Percentiles rank a stretch among this genome's conserved stretches.
Evolutionary conservation across 495 filamentous ascomycete genomes (phyloP).

Genomic region (Podospora tetraspora): DNA sequence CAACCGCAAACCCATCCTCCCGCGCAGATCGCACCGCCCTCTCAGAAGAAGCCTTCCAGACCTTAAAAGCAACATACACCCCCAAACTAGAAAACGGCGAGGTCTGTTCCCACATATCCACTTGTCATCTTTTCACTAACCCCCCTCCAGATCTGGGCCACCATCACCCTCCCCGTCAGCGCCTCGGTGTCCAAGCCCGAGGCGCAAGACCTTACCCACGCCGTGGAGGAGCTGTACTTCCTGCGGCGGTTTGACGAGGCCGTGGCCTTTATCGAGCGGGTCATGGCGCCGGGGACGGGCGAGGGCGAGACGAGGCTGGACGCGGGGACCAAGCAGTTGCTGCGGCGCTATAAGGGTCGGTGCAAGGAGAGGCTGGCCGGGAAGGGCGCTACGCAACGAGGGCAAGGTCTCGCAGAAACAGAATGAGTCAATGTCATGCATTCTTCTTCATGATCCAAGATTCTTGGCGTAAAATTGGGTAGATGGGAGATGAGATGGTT

Average conservation of each 20-base stretch:
- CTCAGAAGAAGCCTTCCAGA: conserved; percentile 40
- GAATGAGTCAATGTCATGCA: neutral
- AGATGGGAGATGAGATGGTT: neutral
- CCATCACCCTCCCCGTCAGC: conserved; percentile 35
- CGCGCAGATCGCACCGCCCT: conserved; percentile 37
- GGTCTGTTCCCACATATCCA: conserved; percentile 21
- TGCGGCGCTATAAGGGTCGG: conserved; percentile 34
- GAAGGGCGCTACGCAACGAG: neutral
- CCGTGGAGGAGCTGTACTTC: conserved; percentile 54
- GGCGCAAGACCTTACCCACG: conserved; percentile 46
- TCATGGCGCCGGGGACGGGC: conserved; percentile 27
- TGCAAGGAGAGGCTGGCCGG: conserved; percentile 18
- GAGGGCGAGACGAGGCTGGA: conserved; percentile 28
- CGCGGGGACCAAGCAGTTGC: conserved; percentile 28
- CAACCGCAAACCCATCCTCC: conserved; percentile 14
- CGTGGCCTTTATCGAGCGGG: conserved; percentile 26
- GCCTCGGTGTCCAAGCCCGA: conserved; percentile 32
- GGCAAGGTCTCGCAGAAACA: neutral
- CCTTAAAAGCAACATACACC: conserved; percentile 32
- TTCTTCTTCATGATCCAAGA: neutral
- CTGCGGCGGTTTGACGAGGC: conserved; percentile 44
- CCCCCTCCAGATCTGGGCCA: conserved; percentile 35
- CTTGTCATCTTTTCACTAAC: neutral
- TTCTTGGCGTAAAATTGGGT: neutral
- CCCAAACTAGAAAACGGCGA: conserved; percentile 46